Percentiles rank a stretch among this genome's conserved stretches.
These are phyloP conservation scores for Pisolithus thermaeus DNA, from an alignment of 1,284 basidiomycete genomes.

Conservation along the genomic window DNA sequence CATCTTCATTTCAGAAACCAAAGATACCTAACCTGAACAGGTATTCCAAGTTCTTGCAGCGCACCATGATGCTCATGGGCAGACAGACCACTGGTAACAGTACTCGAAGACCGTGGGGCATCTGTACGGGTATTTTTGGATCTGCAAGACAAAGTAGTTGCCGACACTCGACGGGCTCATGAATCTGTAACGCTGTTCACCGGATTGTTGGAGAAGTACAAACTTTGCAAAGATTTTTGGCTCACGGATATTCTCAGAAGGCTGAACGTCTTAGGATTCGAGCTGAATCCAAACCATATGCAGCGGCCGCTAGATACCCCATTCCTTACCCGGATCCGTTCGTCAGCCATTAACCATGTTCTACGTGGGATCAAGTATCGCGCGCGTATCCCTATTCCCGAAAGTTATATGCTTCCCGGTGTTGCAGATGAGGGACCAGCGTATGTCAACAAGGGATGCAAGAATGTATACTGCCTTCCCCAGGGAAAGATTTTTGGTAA, in stretches of 20 bases:
- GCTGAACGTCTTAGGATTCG: constrained; percentile 43
- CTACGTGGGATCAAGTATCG: constrained; percentile 67
- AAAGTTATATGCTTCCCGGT: constrained; percentile 67
- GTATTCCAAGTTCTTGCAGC: constrained; percentile 27
- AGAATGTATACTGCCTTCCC: constrained; percentile 48
- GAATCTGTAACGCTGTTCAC: constrained; percentile 44
- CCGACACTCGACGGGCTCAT: constrained; percentile 48
- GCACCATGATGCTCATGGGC: background rate
- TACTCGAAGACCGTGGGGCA: constrained; percentile 63
- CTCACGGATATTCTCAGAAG: constrained; percentile 45
- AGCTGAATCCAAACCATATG: constrained; percentile 35
- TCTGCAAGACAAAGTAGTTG: constrained; percentile 51
- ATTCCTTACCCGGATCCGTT: constrained; percentile 53
- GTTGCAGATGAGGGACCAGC: constrained; percentile 73
- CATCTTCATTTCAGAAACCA: constrained; percentile 51
- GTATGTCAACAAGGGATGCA: constrained; percentile 42
- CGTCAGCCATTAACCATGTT: constrained; percentile 54
- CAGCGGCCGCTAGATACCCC: constrained; percentile 41
- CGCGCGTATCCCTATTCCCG: constrained; percentile 64
- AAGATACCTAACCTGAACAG: constrained; percentile 59
- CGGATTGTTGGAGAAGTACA: constrained; percentile 42
- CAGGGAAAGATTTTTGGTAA: constrained; percentile 60
- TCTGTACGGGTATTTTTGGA: constrained; percentile 45
- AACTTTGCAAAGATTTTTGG: constrained; percentile 47
- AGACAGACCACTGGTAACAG: constrained; percentile 58